Evolutionary conservation across 1,284 basidiomycete genomes (phyloP), one percentile per base, ranked within the genome.

Genomic region (Sanghuangporus weigelae): DNA sequence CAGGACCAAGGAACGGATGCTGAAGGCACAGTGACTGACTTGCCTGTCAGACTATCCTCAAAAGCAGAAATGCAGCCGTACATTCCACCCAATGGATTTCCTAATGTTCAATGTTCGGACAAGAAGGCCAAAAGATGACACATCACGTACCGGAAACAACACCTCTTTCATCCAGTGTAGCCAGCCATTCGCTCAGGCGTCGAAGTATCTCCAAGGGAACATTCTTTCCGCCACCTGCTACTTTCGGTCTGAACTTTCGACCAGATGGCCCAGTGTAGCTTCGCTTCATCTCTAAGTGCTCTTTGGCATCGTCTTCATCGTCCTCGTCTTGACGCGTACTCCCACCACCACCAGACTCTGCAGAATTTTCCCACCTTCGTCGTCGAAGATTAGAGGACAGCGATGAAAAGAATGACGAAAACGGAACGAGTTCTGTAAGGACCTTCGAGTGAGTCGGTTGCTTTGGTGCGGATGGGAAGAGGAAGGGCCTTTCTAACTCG

Each of bases 131-230:
- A 54, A 38, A 36, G 23, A 5, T n/a, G 12, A 11, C 7, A 16
- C 1, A 51, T 2, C 23, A 38, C 75, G n/a, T 55, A 81, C 82
- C 82, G 40, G 82, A 79, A 31, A 83, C 81, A 23, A 78, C 80
- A 6, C 77, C 78, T 58, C 85, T 75, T 66, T 81, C 81, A 66
- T 87, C 85, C 48, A 87, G 71, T 14, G 81, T 77, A 63, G 79
- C 81, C 59, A 80, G 71, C 85, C 85, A 87, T 62, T 84, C 79
- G 67, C 83, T 84, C 57, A 88, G 67, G 66, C 77, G 78, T 14
- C 81, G 71, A 59, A 86, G 55, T 54, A 87, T 77, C 63, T 84
- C 81, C 23, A 86, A 70, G 8, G 85, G 85, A 5, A 80, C 57
- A 67, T 81, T 81, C 65, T 77, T 72, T 1, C 78, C 78, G 10